Base-by-base conservation (phyloP, 371 early-diverging fungal species). In the Gilbertella persicaria region DNA sequence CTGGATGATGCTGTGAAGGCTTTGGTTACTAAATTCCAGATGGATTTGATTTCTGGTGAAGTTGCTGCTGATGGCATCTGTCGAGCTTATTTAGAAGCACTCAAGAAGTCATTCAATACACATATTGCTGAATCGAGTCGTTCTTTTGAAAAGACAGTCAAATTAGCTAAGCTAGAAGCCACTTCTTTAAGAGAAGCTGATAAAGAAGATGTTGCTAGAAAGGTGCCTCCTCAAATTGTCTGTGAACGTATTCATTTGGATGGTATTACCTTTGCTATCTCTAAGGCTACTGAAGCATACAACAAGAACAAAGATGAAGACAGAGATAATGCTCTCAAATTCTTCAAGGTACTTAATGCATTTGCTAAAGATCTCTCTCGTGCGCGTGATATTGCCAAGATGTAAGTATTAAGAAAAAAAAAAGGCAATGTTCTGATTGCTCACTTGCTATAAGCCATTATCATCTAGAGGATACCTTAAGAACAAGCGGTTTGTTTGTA, bases 1-100 rank as follows among this genome's bases (percentile, higher is more conserved):
- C 47, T 77, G 12, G 82, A 85, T 49, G 78, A 77, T 16, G 60
- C 74, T 19, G 67, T 82, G 37, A 73, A 75, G 53, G 69, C 73
- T 12, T 53, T 86, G 23, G 53, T 82, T 9, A 46, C 67, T 14
- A 70, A 71, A 29, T 62, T 80, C 29, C 70, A 78, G 13, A 45
- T 53, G 2, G 69, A 69, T 17, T 21, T 66, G 35, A 37, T 57
- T 40, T 30, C 59, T 26, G 55, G 71, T 50, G 57, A 61, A 48
- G 25, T 50, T 43, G 49, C 43, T 29, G 59, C 75, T 30, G 62
- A 68, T 42, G 69, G 50, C 14, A 59, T 67, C 17, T 69, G 66
- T 24, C 62, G 44, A 24, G 62, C 73, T 28, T 77, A 72, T 28
- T 43, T 78, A 25, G 71, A 61, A 0, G 58, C 76, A 0, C 54